Evolutionary conservation across 257 asterid species (phyloP).

Genomic region (Solanum dulcamara): DNA sequence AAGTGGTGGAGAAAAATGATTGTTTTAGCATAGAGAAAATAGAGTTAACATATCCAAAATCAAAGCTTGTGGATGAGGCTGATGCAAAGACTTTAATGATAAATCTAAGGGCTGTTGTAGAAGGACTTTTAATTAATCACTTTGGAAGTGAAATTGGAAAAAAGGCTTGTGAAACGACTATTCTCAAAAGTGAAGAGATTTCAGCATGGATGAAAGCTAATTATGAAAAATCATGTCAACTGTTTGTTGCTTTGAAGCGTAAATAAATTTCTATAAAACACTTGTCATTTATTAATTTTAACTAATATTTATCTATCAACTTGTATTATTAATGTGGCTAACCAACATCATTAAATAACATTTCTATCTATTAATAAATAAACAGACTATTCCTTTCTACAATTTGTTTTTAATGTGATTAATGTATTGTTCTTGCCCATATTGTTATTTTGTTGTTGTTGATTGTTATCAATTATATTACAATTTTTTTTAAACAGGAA

Average conservation of each 20-base stretch:
- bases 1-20: slow-evolving; percentile 8
- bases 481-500: no score
- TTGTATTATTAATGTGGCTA: no score
- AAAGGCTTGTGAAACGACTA: slow-evolving; percentile 1
- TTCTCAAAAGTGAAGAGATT: slow-evolving; percentile 1
- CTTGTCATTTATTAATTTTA: no score
- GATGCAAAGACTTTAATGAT: neutral
- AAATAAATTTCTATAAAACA: neutral
- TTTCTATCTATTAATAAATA: no score
- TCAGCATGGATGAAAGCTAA: neutral
- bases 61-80: neutral
- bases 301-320: no score
- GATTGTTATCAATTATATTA: no score
- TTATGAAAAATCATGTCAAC: neutral
- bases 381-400: no score
- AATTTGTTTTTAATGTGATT: no score
- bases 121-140: slow-evolving; percentile 5
- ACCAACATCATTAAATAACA: no score
- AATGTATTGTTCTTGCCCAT: no score
- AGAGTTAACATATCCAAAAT: slow-evolving; percentile 7
- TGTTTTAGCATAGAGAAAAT: slow-evolving; percentile 27
- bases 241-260: slow-evolving; percentile 17
- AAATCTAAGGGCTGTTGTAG: slow-evolving; percentile 10
- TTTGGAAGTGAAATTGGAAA: slow-evolving; percentile 8
- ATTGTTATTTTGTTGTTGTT: no score